Evolutionary conservation across 1,284 basidiomycete species (phyloP).

Genomic region (Kwoniella shivajii): DNA sequence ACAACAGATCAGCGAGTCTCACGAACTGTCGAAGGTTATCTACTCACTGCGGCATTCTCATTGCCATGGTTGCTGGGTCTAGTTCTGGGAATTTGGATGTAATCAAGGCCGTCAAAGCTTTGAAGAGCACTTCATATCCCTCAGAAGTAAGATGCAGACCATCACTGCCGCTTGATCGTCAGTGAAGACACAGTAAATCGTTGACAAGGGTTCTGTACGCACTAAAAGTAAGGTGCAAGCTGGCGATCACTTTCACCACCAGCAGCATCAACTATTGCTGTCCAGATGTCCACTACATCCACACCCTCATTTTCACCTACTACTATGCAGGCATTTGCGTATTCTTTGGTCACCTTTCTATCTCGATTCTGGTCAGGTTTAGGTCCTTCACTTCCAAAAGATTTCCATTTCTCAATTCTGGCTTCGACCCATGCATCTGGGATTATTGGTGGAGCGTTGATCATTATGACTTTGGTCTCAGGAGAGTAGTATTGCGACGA

Average conservation of each 20-base stretch:
- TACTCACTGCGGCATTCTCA: conserved; percentile 46
- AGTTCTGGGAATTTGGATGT: conserved; percentile 65
- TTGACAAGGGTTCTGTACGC: conserved; percentile 12
- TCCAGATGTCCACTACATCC: conserved; percentile 71
- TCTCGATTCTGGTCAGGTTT: conserved; percentile 59
- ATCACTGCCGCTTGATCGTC: conserved; percentile 60
- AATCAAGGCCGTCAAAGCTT: conserved; percentile 65
- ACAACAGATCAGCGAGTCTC: not conserved
- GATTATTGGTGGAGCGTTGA: conserved; percentile 82
- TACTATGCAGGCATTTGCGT: conserved; percentile 69
- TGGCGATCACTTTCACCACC: conserved; percentile 59
- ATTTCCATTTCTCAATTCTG: conserved; percentile 54
- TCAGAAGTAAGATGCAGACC: conserved; percentile 73
- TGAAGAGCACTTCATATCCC: conserved; percentile 73
- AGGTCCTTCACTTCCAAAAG: conserved; percentile 36
- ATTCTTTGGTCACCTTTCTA: conserved; percentile 65
- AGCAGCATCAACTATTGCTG: conserved; percentile 65
- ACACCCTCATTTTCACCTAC: conserved; percentile 63
- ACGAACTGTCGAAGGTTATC: not conserved
- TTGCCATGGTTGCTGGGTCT: conserved; percentile 52
- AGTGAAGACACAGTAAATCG: not conserved
- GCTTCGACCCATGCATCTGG: conserved; percentile 58
- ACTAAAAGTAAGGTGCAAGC: conserved; percentile 54
- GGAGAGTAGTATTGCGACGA: conserved; percentile 70
- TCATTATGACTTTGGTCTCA: conserved; percentile 72